A percentile compares a stretch with the other conserved stretches of the same genome.
phyloP scores from a whole-genome alignment of 2,329 filamentous ascomycete species.

The Diaporthe citrichinensis region DNA sequence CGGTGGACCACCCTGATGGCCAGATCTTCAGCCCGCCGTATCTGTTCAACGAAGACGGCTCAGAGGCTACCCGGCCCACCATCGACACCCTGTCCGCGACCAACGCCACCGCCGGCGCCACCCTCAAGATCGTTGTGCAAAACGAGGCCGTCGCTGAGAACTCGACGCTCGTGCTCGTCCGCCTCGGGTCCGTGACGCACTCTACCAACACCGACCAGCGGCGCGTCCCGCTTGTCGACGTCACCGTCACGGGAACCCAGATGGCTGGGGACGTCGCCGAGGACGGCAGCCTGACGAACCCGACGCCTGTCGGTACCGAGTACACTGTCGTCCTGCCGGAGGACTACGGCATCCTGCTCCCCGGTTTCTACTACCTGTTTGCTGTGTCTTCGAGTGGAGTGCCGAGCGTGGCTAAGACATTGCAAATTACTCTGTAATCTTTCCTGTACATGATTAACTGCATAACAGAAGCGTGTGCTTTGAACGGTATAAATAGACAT shows the following conservation, averaged over 20 bases:
- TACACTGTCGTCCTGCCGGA: slow-evolving; percentile 56
- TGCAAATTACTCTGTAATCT: neutral
- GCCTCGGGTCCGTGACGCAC: slow-evolving; percentile 62
- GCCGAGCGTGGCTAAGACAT: slow-evolving; percentile 56
- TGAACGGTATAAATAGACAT: neutral
- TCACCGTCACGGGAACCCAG: neutral
- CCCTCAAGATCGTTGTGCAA: slow-evolving; percentile 51
- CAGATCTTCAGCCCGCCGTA: slow-evolving; percentile 68
- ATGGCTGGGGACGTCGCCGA: slow-evolving; percentile 42
- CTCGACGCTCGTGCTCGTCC: slow-evolving; percentile 56
- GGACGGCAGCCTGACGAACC: slow-evolving; percentile 43
- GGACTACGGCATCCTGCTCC: slow-evolving; percentile 60
- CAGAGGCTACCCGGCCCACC: slow-evolving; percentile 52
- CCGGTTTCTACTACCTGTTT: slow-evolving; percentile 65
- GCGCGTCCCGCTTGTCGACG: slow-evolving; percentile 52
- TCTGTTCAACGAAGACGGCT: slow-evolving; percentile 54
- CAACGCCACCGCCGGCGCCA: slow-evolving; percentile 36
- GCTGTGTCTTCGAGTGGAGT: slow-evolving; percentile 57
- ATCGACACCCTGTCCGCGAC: slow-evolving; percentile 48
- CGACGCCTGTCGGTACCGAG: neutral
- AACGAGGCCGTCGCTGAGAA: slow-evolving; percentile 36
- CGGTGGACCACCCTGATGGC: slow-evolving; percentile 61
- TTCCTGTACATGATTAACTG: neutral
- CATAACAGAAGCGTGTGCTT: neutral
- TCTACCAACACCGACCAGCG: slow-evolving; percentile 68